phyloP scores from a whole-genome alignment of 257 asterid genomes.

The Nicotiana obtusifolia region DNA sequence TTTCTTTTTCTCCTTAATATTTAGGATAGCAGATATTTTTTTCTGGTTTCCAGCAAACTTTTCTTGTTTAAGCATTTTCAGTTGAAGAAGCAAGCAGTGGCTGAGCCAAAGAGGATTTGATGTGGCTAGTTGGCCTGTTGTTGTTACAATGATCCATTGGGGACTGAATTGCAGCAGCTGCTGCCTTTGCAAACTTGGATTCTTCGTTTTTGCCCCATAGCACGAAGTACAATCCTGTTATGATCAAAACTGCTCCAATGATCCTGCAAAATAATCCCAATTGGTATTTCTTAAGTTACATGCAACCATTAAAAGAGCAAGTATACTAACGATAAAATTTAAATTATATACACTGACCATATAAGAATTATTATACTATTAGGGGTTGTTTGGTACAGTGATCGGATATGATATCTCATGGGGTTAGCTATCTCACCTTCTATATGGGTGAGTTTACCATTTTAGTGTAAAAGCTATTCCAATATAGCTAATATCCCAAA shows the following conservation, averaged over 20 bases:
- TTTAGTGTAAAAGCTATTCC: too few species aligned
- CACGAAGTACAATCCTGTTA: slow-evolving; percentile 77
- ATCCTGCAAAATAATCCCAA: slow-evolving; percentile 38
- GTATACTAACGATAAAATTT: too few species aligned
- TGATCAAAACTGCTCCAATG: slow-evolving; percentile 80
- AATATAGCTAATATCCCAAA: too few species aligned
- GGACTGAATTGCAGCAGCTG: slow-evolving; percentile 42
- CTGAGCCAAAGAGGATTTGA: slow-evolving; percentile 75
- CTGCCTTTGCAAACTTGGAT: slow-evolving; percentile 42
- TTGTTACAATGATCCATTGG: slow-evolving; percentile 48
- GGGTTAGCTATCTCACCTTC: too few species aligned
- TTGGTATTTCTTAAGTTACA: too few species aligned
- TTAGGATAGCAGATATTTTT: slow-evolving; percentile 24
- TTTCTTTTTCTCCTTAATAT: not conserved
- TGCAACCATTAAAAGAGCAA: too few species aligned
- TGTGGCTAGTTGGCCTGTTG: slow-evolving; percentile 32
- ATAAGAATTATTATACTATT: too few species aligned
- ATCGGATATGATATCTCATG: too few species aligned
- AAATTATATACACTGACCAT: too few species aligned
- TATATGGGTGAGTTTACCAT: too few species aligned
- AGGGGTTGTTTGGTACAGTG: too few species aligned
- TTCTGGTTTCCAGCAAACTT: slow-evolving; percentile 21
- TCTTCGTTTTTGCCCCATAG: slow-evolving; percentile 95
- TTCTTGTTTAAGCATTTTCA: slow-evolving; percentile 1
- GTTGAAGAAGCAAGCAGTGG: slow-evolving; percentile 73